Evolutionary conservation across 352 stramenopile genomes (phyloP).

Genomic region (Pythium oligandrum): DNA sequence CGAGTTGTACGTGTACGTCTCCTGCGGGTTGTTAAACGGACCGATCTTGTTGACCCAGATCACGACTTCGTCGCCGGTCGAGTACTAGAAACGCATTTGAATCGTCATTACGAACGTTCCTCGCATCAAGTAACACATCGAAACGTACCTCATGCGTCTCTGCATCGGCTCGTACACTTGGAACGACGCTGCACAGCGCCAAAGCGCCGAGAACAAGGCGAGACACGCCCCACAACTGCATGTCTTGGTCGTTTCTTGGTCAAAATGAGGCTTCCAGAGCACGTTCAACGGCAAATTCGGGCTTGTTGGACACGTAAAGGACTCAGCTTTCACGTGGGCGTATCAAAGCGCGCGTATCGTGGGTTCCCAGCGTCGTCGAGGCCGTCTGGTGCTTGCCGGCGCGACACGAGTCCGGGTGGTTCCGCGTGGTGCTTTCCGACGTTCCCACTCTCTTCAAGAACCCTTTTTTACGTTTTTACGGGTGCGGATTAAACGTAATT

Average conservation of each 20-base stretch:
- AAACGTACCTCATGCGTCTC: conserved; percentile 20
- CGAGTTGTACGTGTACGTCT: conserved; percentile 99
- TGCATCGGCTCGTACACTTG: conserved; percentile 6
- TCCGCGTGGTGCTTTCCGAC: no score
- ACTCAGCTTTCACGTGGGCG: no score
- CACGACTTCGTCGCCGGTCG: conserved; percentile 69
- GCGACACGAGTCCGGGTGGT: no score
- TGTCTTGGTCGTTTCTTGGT: not conserved
- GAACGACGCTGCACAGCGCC: not conserved
- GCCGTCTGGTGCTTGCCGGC: no score
- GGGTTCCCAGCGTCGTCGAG: no score
- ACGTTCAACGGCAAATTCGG: not conserved
- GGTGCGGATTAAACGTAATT: no score
- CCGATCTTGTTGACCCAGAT: conserved; percentile 98
- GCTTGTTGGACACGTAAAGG: not conserved
- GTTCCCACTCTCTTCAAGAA: no score
- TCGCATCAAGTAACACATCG: not conserved
- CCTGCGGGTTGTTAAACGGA: conserved; percentile 96
- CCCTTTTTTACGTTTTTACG: no score
- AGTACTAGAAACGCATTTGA: conserved; percentile 38
- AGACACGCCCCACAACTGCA: not conserved
- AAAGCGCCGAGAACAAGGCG: not conserved
- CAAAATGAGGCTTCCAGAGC: not conserved
- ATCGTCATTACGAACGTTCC: no score
- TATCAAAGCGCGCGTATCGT: no score